A percentile compares a stretch with the other conserved stretches of the same genome.
phyloP scores from a whole-genome alignment of 495 filamentous ascomycete species.

The Darksidea phi region DNA sequence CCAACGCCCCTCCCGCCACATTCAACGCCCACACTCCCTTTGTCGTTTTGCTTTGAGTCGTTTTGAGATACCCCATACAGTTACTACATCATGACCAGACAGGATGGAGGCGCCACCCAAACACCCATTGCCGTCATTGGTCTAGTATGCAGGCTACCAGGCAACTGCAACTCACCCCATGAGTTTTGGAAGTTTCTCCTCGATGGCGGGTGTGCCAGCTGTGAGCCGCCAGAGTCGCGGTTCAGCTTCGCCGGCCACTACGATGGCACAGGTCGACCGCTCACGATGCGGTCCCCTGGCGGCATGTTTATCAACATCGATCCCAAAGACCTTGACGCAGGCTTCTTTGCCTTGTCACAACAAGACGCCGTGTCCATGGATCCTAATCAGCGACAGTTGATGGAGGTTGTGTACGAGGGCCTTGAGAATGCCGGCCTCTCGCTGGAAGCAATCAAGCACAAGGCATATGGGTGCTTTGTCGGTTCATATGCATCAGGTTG shows the following conservation, averaged over 20 bases:
- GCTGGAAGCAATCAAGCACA: conserved; percentile 11
- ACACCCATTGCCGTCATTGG: conserved; percentile 10
- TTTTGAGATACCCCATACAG: too few species aligned
- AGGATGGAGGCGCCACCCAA: too few species aligned
- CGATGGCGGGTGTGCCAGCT: neutral
- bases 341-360: neutral
- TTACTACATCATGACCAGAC: too few species aligned
- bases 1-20: too few species aligned
- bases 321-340: neutral
- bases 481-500: neutral
- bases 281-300: conserved; percentile 1
- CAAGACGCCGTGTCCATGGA: conserved; percentile 2
- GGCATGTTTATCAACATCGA: conserved; percentile 15
- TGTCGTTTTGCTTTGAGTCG: too few species aligned
- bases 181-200: neutral
- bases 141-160: neutral
- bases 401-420: conserved; percentile 13
- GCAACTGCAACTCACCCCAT: neutral
- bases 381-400: conserved; percentile 6
- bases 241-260: neutral
- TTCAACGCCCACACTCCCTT: too few species aligned
- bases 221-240: neutral
- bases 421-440: conserved; percentile 8
- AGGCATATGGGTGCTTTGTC: neutral
- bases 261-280: neutral